Percentiles rank a stretch among this genome's conserved stretches.
Evolutionary conservation across 768 basidiomycete species (phyloP).

Genomic region (Tricholomella constricta): DNA sequence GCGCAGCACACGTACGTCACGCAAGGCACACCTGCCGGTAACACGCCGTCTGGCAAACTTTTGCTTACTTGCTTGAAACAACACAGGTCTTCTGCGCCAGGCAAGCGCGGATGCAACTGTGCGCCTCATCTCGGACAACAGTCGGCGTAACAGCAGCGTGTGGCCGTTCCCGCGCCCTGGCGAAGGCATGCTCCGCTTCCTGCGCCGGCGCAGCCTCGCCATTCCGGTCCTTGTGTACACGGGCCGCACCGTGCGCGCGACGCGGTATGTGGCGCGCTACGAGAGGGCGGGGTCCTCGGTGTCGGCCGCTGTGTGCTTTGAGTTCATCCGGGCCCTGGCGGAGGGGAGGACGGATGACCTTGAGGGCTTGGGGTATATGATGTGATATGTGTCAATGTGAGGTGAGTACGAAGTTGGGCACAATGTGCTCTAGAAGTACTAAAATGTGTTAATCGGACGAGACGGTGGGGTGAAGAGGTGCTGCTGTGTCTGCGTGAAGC

Average conservation of each 20-base stretch:
- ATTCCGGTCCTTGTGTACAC: constrained; percentile 26
- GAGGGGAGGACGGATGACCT: background rate
- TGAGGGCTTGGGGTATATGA: background rate
- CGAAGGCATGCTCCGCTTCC: constrained; percentile 25
- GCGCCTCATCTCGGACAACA: constrained; percentile 34
- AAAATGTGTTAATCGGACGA: too few relatives aligned
- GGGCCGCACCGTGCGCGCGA: constrained; percentile 16
- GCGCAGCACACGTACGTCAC: too few relatives aligned
- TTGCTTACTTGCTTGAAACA: too few relatives aligned
- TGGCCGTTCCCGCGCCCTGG: constrained; percentile 22
- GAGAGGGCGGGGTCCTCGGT: constrained; percentile 22
- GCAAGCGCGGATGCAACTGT: too few relatives aligned
- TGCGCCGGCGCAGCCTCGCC: constrained; percentile 21
- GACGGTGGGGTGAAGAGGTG: too few relatives aligned
- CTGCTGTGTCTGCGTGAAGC: too few relatives aligned
- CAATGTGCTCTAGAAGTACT: too few relatives aligned
- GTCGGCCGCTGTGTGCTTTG: background rate
- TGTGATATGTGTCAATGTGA: background rate
- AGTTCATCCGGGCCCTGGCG: constrained; percentile 7
- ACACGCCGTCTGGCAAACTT: too few relatives aligned
- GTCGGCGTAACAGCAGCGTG: constrained; percentile 19
- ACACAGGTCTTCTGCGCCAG: too few relatives aligned
- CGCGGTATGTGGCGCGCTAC: constrained; percentile 23
- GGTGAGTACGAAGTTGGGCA: too few relatives aligned
- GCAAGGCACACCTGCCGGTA: too few relatives aligned